These are phyloP conservation scores for Stramenopiles sp. DNA, from an alignment of 352 stramenopile species.

Conservation along the genomic window DNA sequence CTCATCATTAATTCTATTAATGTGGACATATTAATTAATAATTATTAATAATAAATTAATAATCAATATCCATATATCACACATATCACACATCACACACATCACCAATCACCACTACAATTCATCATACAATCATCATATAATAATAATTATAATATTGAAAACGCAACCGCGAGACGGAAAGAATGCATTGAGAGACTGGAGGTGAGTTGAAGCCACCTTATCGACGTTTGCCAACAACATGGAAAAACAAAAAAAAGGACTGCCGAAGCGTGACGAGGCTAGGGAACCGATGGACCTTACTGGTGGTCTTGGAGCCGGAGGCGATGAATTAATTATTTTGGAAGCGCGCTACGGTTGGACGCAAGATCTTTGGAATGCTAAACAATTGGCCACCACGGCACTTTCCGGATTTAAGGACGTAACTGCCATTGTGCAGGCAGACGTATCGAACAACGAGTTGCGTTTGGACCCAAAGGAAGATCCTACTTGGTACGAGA, in stretches of 20 bases:
- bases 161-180: slow-evolving; percentile 7
- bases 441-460: slow-evolving; percentile 7
- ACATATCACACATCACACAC: slow-evolving; percentile 10
- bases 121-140: slow-evolving; percentile 11
- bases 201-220: slow-evolving; percentile 7
- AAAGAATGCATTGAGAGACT: slow-evolving; percentile 10
- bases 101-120: slow-evolving; percentile 10
- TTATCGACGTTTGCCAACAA: slow-evolving; percentile 10
- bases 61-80: slow-evolving; percentile 11
- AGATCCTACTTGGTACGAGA: slow-evolving; percentile 9
- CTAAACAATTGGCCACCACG: slow-evolving; percentile 8
- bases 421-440: slow-evolving; percentile 8
- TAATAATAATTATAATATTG: slow-evolving; percentile 12
- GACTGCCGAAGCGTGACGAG: slow-evolving; percentile 6
- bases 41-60: slow-evolving; percentile 12
- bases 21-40: slow-evolving; percentile 11
- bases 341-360: slow-evolving; percentile 4
- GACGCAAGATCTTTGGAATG: slow-evolving; percentile 7
- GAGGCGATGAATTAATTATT: slow-evolving; percentile 9
- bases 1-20: slow-evolving; percentile 11
- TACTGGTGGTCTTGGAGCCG: slow-evolving; percentile 7
- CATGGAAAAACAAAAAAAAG: slow-evolving; percentile 11
- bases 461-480: slow-evolving; percentile 8
- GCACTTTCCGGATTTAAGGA: slow-evolving; percentile 9
- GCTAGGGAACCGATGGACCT: slow-evolving; percentile 3